phyloP scores from a whole-genome alignment of 257 asterid species.

The Paraleonurus japonicus region DNA sequence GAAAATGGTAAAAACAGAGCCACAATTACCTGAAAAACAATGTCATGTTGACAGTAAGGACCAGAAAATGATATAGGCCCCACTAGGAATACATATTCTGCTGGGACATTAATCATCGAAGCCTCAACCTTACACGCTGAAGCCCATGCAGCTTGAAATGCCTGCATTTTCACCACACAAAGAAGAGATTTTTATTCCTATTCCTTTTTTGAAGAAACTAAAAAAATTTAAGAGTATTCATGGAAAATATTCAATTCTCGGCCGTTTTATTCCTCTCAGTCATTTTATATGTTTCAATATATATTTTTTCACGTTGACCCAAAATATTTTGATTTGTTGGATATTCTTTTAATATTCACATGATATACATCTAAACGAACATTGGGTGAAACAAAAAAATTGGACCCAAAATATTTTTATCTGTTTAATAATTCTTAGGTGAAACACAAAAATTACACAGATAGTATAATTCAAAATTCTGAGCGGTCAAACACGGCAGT shows the following conservation, averaged over 20 bases:
- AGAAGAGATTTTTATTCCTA: background rate
- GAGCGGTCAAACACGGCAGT: slow-evolving; percentile 19
- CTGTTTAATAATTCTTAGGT: too few relatives aligned
- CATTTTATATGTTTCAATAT: too few relatives aligned
- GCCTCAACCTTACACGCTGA: slow-evolving; percentile 82
- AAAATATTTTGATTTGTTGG: too few relatives aligned
- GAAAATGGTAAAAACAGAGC: background rate
- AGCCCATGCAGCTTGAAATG: slow-evolving; percentile 89
- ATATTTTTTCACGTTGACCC: too few relatives aligned
- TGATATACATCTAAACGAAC: too few relatives aligned
- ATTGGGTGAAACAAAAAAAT: too few relatives aligned
- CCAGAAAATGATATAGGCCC: slow-evolving; percentile 92
- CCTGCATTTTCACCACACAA: slow-evolving; percentile 44
- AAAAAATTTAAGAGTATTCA: background rate
- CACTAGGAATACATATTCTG: slow-evolving; percentile 58
- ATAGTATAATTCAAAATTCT: too few relatives aligned
- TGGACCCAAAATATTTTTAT: too few relatives aligned
- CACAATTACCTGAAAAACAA: slow-evolving; percentile 73
- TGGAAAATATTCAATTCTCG: background rate
- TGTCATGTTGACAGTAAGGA: slow-evolving; percentile 79
- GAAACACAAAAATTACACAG: too few relatives aligned
- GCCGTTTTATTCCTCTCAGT: too few relatives aligned
- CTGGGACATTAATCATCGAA: slow-evolving; percentile 62
- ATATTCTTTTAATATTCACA: too few relatives aligned
- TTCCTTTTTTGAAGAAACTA: background rate